Percentiles rank a stretch among this genome's conserved stretches.
phyloP scores from a whole-genome alignment of 2,329 filamentous ascomycete genomes.

The Pseudopyrenochaeta lycopersici region DNA sequence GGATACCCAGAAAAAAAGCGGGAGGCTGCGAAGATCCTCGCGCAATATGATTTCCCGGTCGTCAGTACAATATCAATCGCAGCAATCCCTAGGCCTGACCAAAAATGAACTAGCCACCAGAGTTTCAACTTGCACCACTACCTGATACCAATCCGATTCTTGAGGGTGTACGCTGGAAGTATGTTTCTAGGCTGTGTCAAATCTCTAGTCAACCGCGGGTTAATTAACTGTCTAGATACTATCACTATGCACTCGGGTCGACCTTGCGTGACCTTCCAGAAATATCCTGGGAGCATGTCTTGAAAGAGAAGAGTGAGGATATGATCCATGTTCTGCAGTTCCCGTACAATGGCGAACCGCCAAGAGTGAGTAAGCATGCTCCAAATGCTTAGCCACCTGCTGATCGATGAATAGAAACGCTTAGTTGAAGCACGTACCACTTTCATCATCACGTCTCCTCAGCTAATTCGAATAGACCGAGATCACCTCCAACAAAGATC shows the following conservation, averaged over 20 bases:
- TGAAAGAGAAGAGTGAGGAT: constrained; percentile 55
- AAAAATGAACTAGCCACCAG: constrained; percentile 46
- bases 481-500: constrained; percentile 69
- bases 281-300: constrained; percentile 60
- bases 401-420: constrained; percentile 50
- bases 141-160: constrained; percentile 56
- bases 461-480: constrained; percentile 48
- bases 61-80: constrained; percentile 18
- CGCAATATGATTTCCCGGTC: constrained; percentile 60
- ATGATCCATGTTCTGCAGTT: constrained; percentile 60
- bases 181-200: background rate
- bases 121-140: constrained; percentile 54
- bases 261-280: constrained; percentile 59
- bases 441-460: background rate
- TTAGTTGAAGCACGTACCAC: constrained; percentile 56
- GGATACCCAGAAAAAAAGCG: constrained; percentile 72
- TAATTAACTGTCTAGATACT: constrained; percentile 33
- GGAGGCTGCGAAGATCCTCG: constrained; percentile 65
- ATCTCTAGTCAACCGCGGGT: background rate
- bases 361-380: constrained; percentile 30
- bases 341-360: constrained; percentile 59
- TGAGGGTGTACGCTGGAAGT: constrained; percentile 57
- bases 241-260: constrained; percentile 54
- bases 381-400: background rate
- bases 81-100: background rate